Base-by-base conservation (phyloP, 1,284 basidiomycete genomes). In the Leccinum fuscescens region DNA sequence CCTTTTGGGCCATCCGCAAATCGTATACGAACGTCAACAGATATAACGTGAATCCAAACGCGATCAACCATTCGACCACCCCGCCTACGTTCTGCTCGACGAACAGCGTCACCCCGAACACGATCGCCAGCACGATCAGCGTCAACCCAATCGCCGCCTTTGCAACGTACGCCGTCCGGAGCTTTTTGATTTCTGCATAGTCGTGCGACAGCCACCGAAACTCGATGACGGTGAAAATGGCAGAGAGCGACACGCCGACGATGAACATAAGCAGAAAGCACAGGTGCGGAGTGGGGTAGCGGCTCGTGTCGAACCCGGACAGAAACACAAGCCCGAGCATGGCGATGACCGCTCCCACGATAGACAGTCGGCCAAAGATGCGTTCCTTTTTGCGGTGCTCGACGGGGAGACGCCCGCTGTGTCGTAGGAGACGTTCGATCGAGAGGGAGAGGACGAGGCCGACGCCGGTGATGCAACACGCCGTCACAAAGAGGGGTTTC, bases 171-270 rank as follows among this genome's bases (percentile, higher is more conserved):
- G 87, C 82, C n/a, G 60, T 73, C 61, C 75, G 79, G 50, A 90
- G 76, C 56, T 78, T 74, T n/a, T 72, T 71, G 6, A 80, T 67
- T 35, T 79, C 77, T 1, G 62, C 61, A 58, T 83, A 88, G 58
- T 86, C 82, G 57, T 82, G 79, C 63, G 82, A 80, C 54, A 91
- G 77, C 85, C 86, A 89, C 4, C 81, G 78, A 62, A 83, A 90
- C 79, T 92, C 89, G n/a, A 82, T 60, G 15, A 89, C 77, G 4
- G 87, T 87, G 74, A 90, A 90, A 42, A 91, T 81, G 8, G 87
- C 86, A 60, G 84, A 87, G 37, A 91, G 68, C 1, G 79, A 82
- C 1, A 90, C 83, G 12, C 86, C 86, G 27, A 84, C 31, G 58
- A 88, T 82, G 69, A 88, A 88, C 6, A 90, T 74, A 39, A 89